Evolutionary conservation across 257 asterid species (phyloP), one percentile per base, ranked within the genome.

Genomic region (Prunella vulgaris): DNA sequence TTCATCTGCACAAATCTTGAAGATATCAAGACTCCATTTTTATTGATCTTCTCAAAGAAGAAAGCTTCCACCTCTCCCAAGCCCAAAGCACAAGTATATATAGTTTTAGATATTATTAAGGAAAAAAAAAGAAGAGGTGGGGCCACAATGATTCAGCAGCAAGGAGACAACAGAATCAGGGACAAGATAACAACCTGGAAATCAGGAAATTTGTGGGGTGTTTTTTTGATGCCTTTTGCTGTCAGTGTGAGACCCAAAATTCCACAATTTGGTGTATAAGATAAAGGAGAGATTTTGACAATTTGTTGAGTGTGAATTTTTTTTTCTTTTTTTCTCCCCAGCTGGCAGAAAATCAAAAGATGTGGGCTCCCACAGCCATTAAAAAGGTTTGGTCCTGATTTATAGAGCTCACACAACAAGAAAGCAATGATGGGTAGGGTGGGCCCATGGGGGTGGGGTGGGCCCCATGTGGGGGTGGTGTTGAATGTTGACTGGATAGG

Each of bases 141-240:
- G 69, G 28, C 73, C 76, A 72, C 18, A 4, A 12, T 67, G 71
- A 32, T n/a, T 48, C 33, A 5, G 35, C 22, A 64, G 17, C 7
- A 25, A 5, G n/a, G n/a, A 66, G 66, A 76, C 76, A 70, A 68
- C 60, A 76, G 38, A 57, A 70, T 70, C 64, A 54, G 2, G 35
- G 69, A 46, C 64, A 59, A 51, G 28, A 53, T 56, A 32, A 62
- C 65, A 54, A 64, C 58, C 42, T 57, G 67, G 77, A 66, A 78
- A 74, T 54, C 32, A 42, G 67, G 77, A 66, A 78, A 74, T 54
- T 57, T 42, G 75, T 68, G 78, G 78, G 76, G 65, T 52, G 33
- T 69, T 59, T 63, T 38, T 33, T 57, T 20, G 76, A 38, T 35
- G 66, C 27, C 12, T 44, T 64, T 77, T 49, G 72, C 5, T 66